Evolutionary conservation across 2,329 filamentous ascomycete genomes (phyloP).

Genomic region (Gyromitra esculenta): DNA sequence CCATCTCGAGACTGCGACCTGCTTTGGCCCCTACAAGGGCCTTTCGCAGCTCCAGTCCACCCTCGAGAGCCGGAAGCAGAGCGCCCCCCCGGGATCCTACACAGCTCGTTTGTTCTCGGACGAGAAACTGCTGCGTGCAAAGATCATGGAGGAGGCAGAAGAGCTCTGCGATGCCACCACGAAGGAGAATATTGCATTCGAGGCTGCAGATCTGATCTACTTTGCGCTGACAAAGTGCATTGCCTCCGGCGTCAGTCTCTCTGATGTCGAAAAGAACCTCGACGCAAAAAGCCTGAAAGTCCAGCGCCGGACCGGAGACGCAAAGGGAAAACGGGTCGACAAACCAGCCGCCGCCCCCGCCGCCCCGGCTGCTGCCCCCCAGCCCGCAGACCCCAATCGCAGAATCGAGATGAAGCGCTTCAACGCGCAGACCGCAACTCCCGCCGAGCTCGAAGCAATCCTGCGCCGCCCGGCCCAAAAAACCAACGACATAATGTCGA

Average conservation of each 20-base stretch:
- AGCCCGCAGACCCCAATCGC: conserved; percentile 41
- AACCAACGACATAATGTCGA: conserved; percentile 93
- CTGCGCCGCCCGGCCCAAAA: conserved; percentile 91
- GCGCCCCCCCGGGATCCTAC: conserved; percentile 89
- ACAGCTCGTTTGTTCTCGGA: conserved; percentile 93
- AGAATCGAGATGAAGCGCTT: conserved; percentile 84
- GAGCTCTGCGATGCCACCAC: conserved; percentile 89
- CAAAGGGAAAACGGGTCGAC: conserved; percentile 68
- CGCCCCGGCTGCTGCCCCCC: conserved; percentile 1
- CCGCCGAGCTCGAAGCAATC: conserved; percentile 74
- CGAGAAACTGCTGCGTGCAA: conserved; percentile 85
- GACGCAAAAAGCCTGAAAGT: conserved; percentile 96
- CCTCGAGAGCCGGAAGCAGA: conserved; percentile 79
- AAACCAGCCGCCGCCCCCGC: conserved; percentile 57
- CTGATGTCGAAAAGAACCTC: conserved; percentile 90
- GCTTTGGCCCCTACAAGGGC: conserved; percentile 85
- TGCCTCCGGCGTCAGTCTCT: conserved; percentile 81
- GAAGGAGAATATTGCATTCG: conserved; percentile 86
- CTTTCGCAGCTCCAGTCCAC: conserved; percentile 88
- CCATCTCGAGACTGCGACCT: conserved; percentile 89
- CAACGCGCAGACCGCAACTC: conserved; percentile 72
- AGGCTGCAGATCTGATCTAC: conserved; percentile 94
- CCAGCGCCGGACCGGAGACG: conserved; percentile 89
- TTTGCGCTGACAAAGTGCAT: conserved; percentile 93
- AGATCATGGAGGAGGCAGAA: conserved; percentile 98